These are phyloP conservation scores for Xylaria intraflava DNA, from an alignment of 495 filamentous ascomycete genomes.

Conservation along the genomic window DNA sequence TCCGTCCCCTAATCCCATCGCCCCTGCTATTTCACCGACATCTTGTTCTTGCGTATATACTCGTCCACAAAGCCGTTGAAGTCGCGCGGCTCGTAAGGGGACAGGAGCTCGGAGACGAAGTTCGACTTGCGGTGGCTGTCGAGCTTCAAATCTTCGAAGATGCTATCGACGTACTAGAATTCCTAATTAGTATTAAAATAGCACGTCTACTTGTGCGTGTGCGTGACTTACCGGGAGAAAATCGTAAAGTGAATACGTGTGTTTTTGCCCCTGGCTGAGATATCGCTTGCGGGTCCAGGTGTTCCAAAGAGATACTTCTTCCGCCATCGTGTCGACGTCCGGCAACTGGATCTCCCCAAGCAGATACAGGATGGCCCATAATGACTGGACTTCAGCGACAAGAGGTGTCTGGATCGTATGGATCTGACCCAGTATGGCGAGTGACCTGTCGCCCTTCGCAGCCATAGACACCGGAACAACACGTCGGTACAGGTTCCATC, in stretches of 20 bases:
- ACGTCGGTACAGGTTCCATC: conserved; percentile 21
- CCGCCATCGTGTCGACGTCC: conserved; percentile 21
- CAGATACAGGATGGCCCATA: conserved; percentile 25
- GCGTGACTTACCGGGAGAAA: conserved; percentile 16
- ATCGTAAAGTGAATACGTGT: conserved; percentile 21
- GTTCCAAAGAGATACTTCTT: conserved; percentile 32
- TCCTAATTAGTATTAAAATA: conserved; percentile 4
- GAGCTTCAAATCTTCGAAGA: conserved; percentile 13
- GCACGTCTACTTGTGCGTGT: no score
- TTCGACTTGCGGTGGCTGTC: conserved; percentile 15
- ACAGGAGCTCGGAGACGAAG: conserved; percentile 10
- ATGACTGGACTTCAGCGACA: conserved; percentile 26
- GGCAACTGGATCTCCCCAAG: conserved; percentile 26
- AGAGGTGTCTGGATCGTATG: conserved; percentile 27
- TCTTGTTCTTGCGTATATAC: conserved; percentile 1
- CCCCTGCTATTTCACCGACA: background rate
- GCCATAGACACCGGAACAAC: conserved; percentile 13
- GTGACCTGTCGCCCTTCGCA: conserved; percentile 22
- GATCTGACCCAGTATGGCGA: conserved; percentile 30
- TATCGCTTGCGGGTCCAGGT: conserved; percentile 37
- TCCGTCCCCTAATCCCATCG: background rate
- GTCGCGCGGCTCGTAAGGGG: conserved; percentile 12
- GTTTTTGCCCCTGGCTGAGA: conserved; percentile 20
- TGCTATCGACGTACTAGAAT: conserved; percentile 19
- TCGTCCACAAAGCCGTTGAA: conserved; percentile 18